A percentile compares a stretch with the other conserved stretches of the same genome.
Conservation (phyloP, 2,329 filamentous ascomycete genomes). For the Fonsecaea monophora region DNA sequence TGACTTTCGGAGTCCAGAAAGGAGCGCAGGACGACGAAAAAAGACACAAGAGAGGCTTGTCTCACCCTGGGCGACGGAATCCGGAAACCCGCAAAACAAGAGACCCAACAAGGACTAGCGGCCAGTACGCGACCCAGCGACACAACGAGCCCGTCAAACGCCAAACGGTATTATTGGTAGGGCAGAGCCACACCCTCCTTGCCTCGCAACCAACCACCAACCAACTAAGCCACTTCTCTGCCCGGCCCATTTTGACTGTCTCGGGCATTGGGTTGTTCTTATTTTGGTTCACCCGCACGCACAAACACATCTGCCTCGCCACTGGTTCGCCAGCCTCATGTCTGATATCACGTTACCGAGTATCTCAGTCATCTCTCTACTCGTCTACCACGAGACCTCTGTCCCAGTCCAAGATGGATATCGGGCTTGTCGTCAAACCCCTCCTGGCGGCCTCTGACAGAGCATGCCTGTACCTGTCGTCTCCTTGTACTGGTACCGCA, state of each 20-base stretch:
- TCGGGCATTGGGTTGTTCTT: conserved; percentile 24
- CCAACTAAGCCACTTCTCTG: conserved; percentile 14
- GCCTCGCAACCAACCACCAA: not conserved
- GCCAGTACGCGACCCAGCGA: conserved; percentile 5
- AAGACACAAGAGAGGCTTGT: conserved; percentile 10
- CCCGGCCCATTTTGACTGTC: conserved; percentile 17
- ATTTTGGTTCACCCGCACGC: conserved; percentile 17
- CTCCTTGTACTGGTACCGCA: not conserved
- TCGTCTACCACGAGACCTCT: not conserved
- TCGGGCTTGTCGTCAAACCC: not conserved
- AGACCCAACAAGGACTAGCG: conserved; percentile 19
- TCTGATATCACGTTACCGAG: conserved; percentile 2
- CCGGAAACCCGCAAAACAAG: conserved; percentile 23
- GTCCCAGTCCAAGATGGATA: not conserved
- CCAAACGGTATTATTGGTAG: not conserved
- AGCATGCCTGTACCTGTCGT: not conserved
- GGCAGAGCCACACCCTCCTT: no score
- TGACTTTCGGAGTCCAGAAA: not conserved
- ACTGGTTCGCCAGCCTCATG: conserved; percentile 8
- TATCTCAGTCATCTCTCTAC: not conserved
- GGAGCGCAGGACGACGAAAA: conserved; percentile 22
- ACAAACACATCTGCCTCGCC: not conserved
- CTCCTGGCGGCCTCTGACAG: not conserved
- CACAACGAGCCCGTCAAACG: not conserved
- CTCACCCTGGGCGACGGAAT: conserved; percentile 33